Evolutionary conservation across 495 filamentous ascomycete species (phyloP).

Genomic region (Cetradonia linearis): DNA sequence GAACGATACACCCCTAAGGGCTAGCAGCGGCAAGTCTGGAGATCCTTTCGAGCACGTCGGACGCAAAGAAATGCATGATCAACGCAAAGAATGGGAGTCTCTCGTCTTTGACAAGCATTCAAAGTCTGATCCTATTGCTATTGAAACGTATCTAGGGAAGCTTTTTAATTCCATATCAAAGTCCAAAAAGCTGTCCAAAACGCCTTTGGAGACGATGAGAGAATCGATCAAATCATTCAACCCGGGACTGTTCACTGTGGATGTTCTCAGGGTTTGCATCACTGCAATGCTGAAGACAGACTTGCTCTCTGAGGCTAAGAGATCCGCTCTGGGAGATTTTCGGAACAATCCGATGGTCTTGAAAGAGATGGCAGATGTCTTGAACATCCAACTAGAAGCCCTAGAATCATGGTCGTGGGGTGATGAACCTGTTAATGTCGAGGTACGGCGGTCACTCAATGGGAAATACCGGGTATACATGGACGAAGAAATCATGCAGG

Average conservation of each 20-base stretch:
- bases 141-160: slow-evolving; percentile 25
- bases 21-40: slow-evolving; percentile 1
- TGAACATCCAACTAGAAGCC: slow-evolving; percentile 49
- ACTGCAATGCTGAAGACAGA: slow-evolving; percentile 41
- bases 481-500: slow-evolving; percentile 51
- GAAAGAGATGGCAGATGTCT: slow-evolving; percentile 46
- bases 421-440: slow-evolving; percentile 37
- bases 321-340: slow-evolving; percentile 42
- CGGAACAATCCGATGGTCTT: slow-evolving; percentile 39
- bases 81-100: slow-evolving; percentile 34
- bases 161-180: slow-evolving; percentile 26
- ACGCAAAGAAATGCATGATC: slow-evolving; percentile 41
- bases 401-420: slow-evolving; percentile 50
- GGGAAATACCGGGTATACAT: slow-evolving; percentile 46
- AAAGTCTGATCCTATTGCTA: slow-evolving; percentile 20
- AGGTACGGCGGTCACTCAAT: slow-evolving; percentile 45
- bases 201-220: slow-evolving; percentile 22
- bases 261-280: slow-evolving; percentile 35
- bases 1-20: slow-evolving; percentile 10
- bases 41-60: slow-evolving; percentile 35
- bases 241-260: slow-evolving; percentile 31
- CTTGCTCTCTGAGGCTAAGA: slow-evolving; percentile 46
- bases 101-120: slow-evolving; percentile 23
- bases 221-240: slow-evolving; percentile 28
- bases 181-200: slow-evolving; percentile 23